Base-by-base conservation (phyloP, 2,329 filamentous ascomycete genomes). In the Trichoderma citrinoviride region DNA sequence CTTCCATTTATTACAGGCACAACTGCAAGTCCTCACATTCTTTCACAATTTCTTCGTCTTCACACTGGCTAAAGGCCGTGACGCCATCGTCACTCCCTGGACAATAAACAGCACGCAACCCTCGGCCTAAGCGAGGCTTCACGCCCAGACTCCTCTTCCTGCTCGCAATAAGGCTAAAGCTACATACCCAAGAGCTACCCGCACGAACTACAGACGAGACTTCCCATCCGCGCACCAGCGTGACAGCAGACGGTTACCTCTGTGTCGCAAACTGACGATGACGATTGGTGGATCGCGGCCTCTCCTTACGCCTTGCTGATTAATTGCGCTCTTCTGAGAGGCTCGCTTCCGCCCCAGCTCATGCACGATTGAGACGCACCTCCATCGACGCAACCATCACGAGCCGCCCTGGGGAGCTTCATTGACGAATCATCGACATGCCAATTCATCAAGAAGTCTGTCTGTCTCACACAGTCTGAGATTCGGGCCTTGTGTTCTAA, bases 291-390 rank as follows among this genome's bases (percentile, higher is more conserved):
- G 47, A n/a, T n/a, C 10, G 37, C 25, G 41, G 53, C 33, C n/a
- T 41, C 53, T 43, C 37, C 21, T 64, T 64, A 64, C 61, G 61
- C 61, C 37, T 33, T 52, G 74, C 75, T 76, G 74, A 76, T 73
- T 76, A 77, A 77, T 77, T 73, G 57, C 71, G 70, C 57, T 50
- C 70, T 70, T 72, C 71, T 76, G 69, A 77, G 70, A 77, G 75
- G 75, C 66, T 61, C 52, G 52, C 17, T 25, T 53, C 50, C 12
- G 47, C 53, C 55, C 61, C 54, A 40, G 46, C 29, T 29, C 40
- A 54, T 55, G 58, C 64, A 56, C 40, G 49, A 55, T 43, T 61
- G 27, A 37, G 60, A 61, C 50, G 58, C 41, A 40, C 43, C 50
- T 50, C 50, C 40, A n/a, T 54, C 19, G 49, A 47, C 46, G 49